These are phyloP conservation scores for Populus nigra DNA, from an alignment of 345 rosid genomes.

Conservation along the genomic window DNA sequence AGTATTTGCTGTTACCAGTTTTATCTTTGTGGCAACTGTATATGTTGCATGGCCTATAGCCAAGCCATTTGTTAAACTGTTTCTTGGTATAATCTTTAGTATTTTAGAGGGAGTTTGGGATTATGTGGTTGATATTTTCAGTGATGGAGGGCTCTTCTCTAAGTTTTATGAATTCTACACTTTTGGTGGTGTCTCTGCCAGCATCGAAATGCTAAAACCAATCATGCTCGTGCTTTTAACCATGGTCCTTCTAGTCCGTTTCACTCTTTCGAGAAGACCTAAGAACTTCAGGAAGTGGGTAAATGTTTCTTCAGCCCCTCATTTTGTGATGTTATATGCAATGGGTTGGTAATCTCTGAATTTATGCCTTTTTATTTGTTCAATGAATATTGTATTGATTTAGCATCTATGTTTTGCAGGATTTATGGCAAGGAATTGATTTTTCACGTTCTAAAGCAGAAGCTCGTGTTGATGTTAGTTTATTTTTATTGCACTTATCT, in stretches of 20 bases:
- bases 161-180: constrained; percentile 64
- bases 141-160: constrained; percentile 64
- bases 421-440: constrained; percentile 93
- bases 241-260: constrained; percentile 89
- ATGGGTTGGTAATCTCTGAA: neutral
- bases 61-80: constrained; percentile 67
- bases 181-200: constrained; percentile 76
- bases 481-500: constrained; percentile 7
- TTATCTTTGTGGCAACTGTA: constrained; percentile 57
- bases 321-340: constrained; percentile 6
- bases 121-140: constrained; percentile 53
- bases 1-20: constrained; percentile 79
- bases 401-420: constrained; percentile 46
- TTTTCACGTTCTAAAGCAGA: constrained; percentile 96
- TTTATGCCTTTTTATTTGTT: neutral
- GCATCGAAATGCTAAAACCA: constrained; percentile 75
- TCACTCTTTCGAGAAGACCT: constrained; percentile 87
- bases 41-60: constrained; percentile 84
- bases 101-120: constrained; percentile 64
- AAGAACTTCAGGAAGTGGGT: constrained; percentile 99
- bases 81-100: constrained; percentile 49
- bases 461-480: constrained; percentile 95
- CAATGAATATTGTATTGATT: constrained; percentile 8
- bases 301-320: constrained; percentile 23
- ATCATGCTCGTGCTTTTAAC: constrained; percentile 64